Evolutionary conservation across 202 grass and related monocot genomes (phyloP).

Genomic region (Musa balbisiana): DNA sequence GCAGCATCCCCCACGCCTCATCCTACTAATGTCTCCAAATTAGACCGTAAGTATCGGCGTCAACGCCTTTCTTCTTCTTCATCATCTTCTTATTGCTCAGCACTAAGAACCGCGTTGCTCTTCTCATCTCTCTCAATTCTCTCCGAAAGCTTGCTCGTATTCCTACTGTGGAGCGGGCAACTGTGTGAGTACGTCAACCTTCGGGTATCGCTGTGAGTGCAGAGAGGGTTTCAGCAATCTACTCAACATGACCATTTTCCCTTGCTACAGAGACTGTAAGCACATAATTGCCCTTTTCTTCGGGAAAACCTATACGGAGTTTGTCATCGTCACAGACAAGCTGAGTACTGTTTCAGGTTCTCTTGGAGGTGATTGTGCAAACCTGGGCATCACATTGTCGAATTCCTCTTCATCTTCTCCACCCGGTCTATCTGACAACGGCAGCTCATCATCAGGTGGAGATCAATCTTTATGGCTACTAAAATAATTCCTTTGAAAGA

Average conservation of each 20-base stretch:
- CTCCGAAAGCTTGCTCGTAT: slow-evolving; percentile 30
- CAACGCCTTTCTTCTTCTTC: background rate
- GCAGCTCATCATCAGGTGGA: background rate
- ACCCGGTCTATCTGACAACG: slow-evolving; percentile 21
- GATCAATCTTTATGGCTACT: background rate
- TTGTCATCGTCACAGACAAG: background rate
- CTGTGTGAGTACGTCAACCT: slow-evolving; percentile 31
- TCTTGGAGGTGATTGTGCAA: slow-evolving; percentile 34
- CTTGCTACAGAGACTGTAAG: slow-evolving; percentile 52
- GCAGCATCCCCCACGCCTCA: slow-evolving; percentile 22
- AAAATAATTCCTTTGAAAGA: no score
- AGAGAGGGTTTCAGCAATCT: slow-evolving; percentile 40
- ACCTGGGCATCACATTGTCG: slow-evolving; percentile 35
- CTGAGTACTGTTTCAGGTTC: slow-evolving; percentile 25
- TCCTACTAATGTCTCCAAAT: slow-evolving; percentile 38
- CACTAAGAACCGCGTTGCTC: no score
- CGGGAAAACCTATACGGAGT: no score
- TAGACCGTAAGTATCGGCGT: slow-evolving; percentile 40
- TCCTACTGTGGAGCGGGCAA: slow-evolving; percentile 40
- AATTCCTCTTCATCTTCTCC: slow-evolving; percentile 38
- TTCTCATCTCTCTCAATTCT: background rate
- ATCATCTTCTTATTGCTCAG: background rate
- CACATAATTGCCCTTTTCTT: background rate
- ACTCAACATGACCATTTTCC: slow-evolving; percentile 32
- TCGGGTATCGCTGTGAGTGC: slow-evolving; percentile 35